These are phyloP conservation scores for Helenozyma baotianmanensis DNA, from an alignment of 805 yeast genomes.

Conservation along the genomic window DNA sequence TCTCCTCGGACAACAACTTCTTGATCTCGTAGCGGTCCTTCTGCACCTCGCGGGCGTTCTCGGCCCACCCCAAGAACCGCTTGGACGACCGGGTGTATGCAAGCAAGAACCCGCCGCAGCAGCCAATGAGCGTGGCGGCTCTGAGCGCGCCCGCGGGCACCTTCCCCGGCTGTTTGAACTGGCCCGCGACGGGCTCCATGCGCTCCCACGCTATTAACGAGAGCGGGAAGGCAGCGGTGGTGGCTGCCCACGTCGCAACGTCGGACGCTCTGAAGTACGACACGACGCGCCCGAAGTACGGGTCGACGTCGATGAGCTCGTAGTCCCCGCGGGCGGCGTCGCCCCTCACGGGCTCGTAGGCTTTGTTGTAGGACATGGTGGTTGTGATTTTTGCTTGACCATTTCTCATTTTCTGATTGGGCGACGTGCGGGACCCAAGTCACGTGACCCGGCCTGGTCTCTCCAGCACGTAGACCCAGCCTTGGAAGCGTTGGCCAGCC, in stretches of 20 bases:
- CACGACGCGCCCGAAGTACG: slow-evolving; percentile 68
- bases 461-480: too few relatives aligned
- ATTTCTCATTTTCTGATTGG: slow-evolving; percentile 36
- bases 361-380: slow-evolving; percentile 36
- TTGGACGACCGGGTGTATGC: slow-evolving; percentile 64
- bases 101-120: slow-evolving; percentile 66
- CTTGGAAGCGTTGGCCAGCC: too few relatives aligned
- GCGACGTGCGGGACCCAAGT: slow-evolving; percentile 9
- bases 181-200: slow-evolving; percentile 39
- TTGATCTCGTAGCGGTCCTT: slow-evolving; percentile 75
- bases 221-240: slow-evolving; percentile 40
- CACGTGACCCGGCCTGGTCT: slow-evolving; percentile 12
- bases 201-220: slow-evolving; percentile 40
- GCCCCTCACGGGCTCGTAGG: slow-evolving; percentile 37
- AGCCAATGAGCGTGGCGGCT: slow-evolving; percentile 58
- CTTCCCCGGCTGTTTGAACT: slow-evolving; percentile 42
- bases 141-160: slow-evolving; percentile 56
- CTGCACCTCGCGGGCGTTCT: slow-evolving; percentile 64
- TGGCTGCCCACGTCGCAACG: slow-evolving; percentile 44
- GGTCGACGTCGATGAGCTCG: slow-evolving; percentile 70
- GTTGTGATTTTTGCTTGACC: slow-evolving; percentile 7
- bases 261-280: slow-evolving; percentile 69
- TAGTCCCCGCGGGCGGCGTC: slow-evolving; percentile 26
- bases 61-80: slow-evolving; percentile 76
- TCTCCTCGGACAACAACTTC: slow-evolving; percentile 56